Conservation (phyloP, 2,329 filamentous ascomycete species). For the Pseudogymnoascus sp. region DNA sequence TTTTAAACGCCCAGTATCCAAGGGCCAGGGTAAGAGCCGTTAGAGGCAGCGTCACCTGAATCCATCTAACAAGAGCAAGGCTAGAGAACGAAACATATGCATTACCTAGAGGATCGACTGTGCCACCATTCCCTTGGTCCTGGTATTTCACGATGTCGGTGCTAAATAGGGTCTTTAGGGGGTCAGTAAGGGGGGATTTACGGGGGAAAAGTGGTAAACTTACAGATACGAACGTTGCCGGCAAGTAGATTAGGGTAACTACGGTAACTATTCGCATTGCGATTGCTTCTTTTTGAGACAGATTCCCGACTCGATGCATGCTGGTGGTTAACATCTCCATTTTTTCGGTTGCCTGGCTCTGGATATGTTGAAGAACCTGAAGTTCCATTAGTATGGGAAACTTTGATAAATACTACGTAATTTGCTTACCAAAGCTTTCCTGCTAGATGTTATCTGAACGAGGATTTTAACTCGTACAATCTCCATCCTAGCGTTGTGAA, state of each 20-base stretch:
- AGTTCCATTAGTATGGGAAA: too few relatives aligned
- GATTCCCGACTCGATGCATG: constrained; percentile 17
- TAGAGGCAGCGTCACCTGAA: constrained; percentile 31
- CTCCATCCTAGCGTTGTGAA: constrained; percentile 30
- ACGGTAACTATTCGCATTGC: constrained; percentile 30
- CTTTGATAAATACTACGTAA: not conserved
- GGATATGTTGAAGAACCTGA: constrained; percentile 29
- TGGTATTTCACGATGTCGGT: constrained; percentile 33
- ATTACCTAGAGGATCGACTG: not conserved
- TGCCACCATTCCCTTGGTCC: constrained; percentile 9
- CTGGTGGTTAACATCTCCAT: constrained; percentile 24
- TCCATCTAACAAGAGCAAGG: constrained; percentile 28
- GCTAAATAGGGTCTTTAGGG: constrained; percentile 31
- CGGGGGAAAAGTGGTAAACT: constrained; percentile 9
- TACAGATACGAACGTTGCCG: constrained; percentile 30
- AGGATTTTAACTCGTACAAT: constrained; percentile 28
- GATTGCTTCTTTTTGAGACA: constrained; percentile 24
- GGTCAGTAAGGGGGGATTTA: not conserved
- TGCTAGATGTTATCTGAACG: constrained; percentile 27
- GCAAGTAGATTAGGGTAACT: constrained; percentile 29
- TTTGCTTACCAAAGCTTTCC: constrained; percentile 28
- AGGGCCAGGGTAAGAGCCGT: constrained; percentile 25
- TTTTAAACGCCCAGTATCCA: constrained; percentile 11
- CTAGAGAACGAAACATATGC: constrained; percentile 22
- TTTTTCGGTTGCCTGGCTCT: constrained; percentile 25